Evolutionary conservation across 2,329 filamentous ascomycete species (phyloP), one percentile per base, ranked within the genome.

Genomic region (Aspergillus costaricaensis): DNA sequence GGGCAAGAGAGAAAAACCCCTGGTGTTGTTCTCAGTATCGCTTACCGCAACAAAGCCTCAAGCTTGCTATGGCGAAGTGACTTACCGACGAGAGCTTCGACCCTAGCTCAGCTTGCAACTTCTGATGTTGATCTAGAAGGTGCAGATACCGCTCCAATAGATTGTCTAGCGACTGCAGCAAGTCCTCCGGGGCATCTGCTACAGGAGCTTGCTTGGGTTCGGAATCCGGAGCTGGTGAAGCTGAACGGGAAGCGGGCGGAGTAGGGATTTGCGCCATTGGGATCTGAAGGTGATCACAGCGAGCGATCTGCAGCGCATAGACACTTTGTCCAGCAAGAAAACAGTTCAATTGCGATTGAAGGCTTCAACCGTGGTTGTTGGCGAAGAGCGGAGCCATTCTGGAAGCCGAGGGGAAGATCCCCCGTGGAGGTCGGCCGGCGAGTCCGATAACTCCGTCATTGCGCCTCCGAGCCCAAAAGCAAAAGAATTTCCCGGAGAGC

Each of bases 1-100:
- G 77, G 19, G 81, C 77, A 32, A 83, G 76, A 39, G 78, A 76
- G 41, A 82, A 70, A 62, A 81, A 82, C 4, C 80, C 81, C 75
- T 83, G 27, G 8, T 32, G 5, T 12, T 19, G n/a, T 8, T 68
- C 48, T 49, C 57, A 44, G 39, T n/a, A 44, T 55, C 27, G 39
- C 32, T 10, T 21, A 21, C 53, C 10, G 39, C 53, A 17, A 30
- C 10, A 19, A 5, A 2, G 21, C 30, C n/a, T 5, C 12, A 14
- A 30, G 10, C 15, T 17, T 44, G 5, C 23, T 27, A 17, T 25
- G 27, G 14, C 53, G 58, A 23, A 65, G 54, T 25, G 47, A 27
- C 66, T 57, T 77, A 81, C 79, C 60, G 73, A 74, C 30, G 79
- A 78, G 10, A 81, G 61, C 9, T 70, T 64, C 39, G 72, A 72